phyloP scores from a whole-genome alignment of 1,284 basidiomycete species.

The Lentinula novae-zelandiae region DNA sequence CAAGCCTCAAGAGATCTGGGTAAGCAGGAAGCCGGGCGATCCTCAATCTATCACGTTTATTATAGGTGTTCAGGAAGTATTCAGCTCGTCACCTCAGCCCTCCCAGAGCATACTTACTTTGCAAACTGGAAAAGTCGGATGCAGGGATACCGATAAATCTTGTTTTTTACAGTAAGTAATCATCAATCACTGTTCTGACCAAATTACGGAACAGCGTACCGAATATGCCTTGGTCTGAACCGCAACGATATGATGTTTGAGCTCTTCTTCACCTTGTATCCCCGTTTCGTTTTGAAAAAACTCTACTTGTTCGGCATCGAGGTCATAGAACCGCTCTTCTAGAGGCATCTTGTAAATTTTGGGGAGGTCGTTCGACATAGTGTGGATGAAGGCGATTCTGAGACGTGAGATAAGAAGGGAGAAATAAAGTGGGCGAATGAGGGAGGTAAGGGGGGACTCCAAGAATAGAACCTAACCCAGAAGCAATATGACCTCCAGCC shows the following conservation, averaged over 20 bases:
- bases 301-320: slow-evolving; percentile 23
- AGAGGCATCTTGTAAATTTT: not conserved
- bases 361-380: not conserved
- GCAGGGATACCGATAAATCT: slow-evolving; percentile 17
- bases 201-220: slow-evolving; percentile 19
- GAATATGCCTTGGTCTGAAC: slow-evolving; percentile 43
- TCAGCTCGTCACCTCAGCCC: not conserved
- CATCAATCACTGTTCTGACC: too few species aligned
- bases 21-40: slow-evolving; percentile 6
- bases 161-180: not conserved
- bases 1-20: slow-evolving; percentile 2
- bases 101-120: slow-evolving; percentile 7
- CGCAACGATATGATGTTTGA: slow-evolving; percentile 41
- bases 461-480: too few species aligned
- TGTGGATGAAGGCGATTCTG: not conserved
- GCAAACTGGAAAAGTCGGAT: slow-evolving; percentile 16
- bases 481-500: too few species aligned
- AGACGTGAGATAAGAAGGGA: too few species aligned
- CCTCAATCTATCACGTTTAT: not conserved
- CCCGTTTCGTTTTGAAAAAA: slow-evolving; percentile 39
- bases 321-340: not conserved
- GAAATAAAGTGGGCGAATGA: too few species aligned
- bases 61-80: not conserved
- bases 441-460: too few species aligned
- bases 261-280: slow-evolving; percentile 33